Conservation (phyloP, 139 green algal genomes). For the Micractinium sp. region DNA sequence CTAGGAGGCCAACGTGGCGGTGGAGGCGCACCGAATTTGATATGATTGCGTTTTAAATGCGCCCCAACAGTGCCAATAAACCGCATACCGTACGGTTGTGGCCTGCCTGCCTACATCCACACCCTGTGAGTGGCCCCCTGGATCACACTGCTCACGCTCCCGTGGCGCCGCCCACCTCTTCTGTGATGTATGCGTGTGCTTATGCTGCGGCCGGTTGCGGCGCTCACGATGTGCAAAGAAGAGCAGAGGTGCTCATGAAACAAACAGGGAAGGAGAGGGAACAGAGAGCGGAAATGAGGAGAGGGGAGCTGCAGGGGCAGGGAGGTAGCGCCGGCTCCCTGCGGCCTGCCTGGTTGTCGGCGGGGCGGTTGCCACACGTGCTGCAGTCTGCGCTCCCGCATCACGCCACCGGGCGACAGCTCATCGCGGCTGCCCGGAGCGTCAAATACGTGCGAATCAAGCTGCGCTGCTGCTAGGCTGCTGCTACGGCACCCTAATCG, state of each 20-base stretch:
- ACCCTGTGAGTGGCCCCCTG: too few relatives aligned
- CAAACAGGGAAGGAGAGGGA: neutral
- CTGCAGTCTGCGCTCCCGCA: too few relatives aligned
- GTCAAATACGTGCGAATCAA: neutral
- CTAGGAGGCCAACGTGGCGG: too few relatives aligned
- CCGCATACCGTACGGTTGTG: too few relatives aligned
- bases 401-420: too few relatives aligned
- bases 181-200: neutral
- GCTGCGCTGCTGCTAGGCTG: slow-evolving; percentile 1
- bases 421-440: too few relatives aligned
- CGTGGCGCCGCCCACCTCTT: too few relatives aligned
- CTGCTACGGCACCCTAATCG: neutral
- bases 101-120: too few relatives aligned
- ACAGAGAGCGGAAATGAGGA: neutral
- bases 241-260: neutral
- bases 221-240: neutral
- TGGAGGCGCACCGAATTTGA: too few relatives aligned
- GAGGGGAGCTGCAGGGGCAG: neutral
- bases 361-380: too few relatives aligned
- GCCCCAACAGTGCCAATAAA: too few relatives aligned
- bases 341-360: neutral
- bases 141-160: neutral
- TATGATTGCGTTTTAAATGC: too few relatives aligned
- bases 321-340: neutral
- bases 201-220: neutral